phyloP scores from a whole-genome alignment of 2,329 filamentous ascomycete genomes.

The Incumbomyces lentus region DNA sequence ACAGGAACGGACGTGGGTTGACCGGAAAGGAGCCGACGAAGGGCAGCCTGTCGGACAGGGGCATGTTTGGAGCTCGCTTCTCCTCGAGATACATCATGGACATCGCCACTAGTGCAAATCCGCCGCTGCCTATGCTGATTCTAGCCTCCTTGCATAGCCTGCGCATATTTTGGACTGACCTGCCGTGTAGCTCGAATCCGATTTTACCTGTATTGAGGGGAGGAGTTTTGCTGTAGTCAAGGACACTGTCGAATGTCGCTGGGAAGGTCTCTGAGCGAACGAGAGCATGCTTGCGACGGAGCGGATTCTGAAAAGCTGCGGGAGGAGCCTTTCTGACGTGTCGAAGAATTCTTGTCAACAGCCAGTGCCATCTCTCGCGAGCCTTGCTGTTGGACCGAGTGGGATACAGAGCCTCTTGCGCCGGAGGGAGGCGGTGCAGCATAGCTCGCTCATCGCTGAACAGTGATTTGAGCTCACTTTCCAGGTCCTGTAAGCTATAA shows the following conservation, averaged over 20 bases:
- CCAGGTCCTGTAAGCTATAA: conserved; percentile 3
- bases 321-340: conserved; percentile 13
- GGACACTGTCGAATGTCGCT: conserved; percentile 10
- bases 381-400: conserved; percentile 10
- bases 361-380: conserved; percentile 17
- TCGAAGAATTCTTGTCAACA: conserved; percentile 15
- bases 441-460: conserved; percentile 1
- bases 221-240: conserved; percentile 14
- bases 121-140: conserved; percentile 16
- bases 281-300: conserved; percentile 8
- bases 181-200: conserved; percentile 7
- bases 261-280: conserved; percentile 2
- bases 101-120: conserved; percentile 17
- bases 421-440: conserved; percentile 12
- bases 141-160: conserved; percentile 13
- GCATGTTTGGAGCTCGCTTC: conserved; percentile 10
- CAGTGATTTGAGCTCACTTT: background rate
- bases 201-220: conserved; percentile 14
- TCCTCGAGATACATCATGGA: conserved; percentile 20
- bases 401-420: conserved; percentile 18
- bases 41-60: conserved; percentile 10
- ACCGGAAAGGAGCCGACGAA: conserved; percentile 20
- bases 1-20: conserved; percentile 17
- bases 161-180: conserved; percentile 10
- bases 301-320: conserved; percentile 18